Base-by-base conservation (phyloP, 192 early-diverging fungal genomes). In the Backusella sp. region DNA sequence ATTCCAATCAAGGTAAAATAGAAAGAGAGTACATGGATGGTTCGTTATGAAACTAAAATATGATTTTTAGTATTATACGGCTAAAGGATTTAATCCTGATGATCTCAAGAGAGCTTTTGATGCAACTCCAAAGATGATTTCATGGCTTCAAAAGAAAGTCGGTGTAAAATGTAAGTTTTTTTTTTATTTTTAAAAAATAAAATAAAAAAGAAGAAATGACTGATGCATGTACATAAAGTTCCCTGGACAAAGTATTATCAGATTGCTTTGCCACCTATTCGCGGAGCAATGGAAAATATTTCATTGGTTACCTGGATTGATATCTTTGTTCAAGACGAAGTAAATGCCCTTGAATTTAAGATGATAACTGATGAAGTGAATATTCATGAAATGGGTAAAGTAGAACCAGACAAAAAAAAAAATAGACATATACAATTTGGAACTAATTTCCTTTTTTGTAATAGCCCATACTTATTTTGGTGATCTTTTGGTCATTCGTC, bases 281-380 rank as follows among this genome's bases (percentile, higher is more conserved):
- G 77, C 14, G 88, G 88, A 23, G 88, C 88, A 66, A 89, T 89
- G 88, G 88, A 89, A 69, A 85, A 89, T 78, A 89, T 89, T 37
- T 80, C 78, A 35, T 76, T 89, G 12, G 74, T 89, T 12, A 85
- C 86, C 4, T 89, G 86, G 85, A 74, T 49, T 23, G 79, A 83
- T 30, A 72, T 49, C 1, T 79, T 75, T 35, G 62, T 83, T 37
- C 53, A 80, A 30, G 81, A 89, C 69, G 83, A 84, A 59, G 83
- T 67, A 0, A 65, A 56, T 53, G 77, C 74, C 19, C 44, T 49
- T 37, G 77, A 86, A 52, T 23, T 73, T 34, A 77, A 79, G 78
- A 36, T 80, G 5, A 19, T 73, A 2, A 77, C 80, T 21, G 81
- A 89, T 68, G 12, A 39, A 28, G 76, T 79, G 52, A 87, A 89